A percentile compares a stretch with the other conserved stretches of the same genome.
Evolutionary conservation across 2,329 filamentous ascomycete genomes (phyloP).

Genomic region (Sporothrix variecibatus): DNA sequence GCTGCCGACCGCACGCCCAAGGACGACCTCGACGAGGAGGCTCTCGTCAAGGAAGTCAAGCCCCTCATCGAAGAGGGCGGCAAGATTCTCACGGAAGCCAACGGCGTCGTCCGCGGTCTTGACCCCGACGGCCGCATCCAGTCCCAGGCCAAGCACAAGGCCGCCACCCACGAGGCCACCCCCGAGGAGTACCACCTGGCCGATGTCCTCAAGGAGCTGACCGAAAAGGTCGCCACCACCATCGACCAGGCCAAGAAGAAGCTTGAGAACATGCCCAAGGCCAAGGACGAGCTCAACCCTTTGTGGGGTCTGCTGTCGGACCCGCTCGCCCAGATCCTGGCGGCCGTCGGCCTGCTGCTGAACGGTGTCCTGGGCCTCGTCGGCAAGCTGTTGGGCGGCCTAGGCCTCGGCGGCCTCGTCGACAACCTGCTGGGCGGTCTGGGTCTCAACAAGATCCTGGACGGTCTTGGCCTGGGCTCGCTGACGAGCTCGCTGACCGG

Average conservation of each 20-base stretch:
- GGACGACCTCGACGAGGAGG: constrained; percentile 87
- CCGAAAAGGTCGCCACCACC: constrained; percentile 74
- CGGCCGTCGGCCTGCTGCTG: constrained; percentile 80
- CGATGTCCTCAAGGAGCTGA: constrained; percentile 82
- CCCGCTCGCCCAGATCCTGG: constrained; percentile 89
- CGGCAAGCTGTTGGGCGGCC: constrained; percentile 58
- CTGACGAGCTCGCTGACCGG: constrained; percentile 48
- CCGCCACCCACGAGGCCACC: constrained; percentile 71
- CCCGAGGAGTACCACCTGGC: constrained; percentile 84
- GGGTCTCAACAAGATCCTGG: constrained; percentile 73
- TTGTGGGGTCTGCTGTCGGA: constrained; percentile 81
- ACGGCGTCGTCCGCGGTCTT: constrained; percentile 81
- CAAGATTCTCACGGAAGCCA: constrained; percentile 80
- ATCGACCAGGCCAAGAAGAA: constrained; percentile 90
- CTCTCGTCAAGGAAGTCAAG: constrained; percentile 81
- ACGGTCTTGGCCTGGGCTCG: constrained; percentile 66
- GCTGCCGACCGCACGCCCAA: constrained; percentile 69
- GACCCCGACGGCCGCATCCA: constrained; percentile 88
- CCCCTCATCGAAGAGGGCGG: constrained; percentile 86
- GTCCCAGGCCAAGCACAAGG: constrained; percentile 79
- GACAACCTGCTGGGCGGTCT: constrained; percentile 76
- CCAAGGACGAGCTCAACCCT: constrained; percentile 92
- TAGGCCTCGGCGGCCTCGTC: constrained; percentile 80
- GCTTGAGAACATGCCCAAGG: constrained; percentile 88
- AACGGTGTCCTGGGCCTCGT: constrained; percentile 83